phyloP scores from a whole-genome alignment of 164 flowering plant species.

The Cinnamomum micranthum region DNA sequence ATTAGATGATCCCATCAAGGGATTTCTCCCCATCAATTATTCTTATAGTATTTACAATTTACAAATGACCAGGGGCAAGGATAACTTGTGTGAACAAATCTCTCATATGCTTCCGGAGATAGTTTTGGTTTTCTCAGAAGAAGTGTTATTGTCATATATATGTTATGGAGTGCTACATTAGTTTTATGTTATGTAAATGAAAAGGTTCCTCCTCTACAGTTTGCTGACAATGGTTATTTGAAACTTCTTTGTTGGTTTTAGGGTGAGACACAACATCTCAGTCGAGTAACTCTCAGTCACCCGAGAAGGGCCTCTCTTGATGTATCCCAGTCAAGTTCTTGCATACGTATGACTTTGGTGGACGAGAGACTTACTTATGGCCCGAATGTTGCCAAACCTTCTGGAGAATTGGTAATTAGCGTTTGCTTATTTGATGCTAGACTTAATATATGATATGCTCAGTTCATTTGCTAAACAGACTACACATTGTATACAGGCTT shows the following conservation, averaged over 20 bases:
- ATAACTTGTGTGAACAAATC: not conserved
- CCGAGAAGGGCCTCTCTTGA: slow-evolving; percentile 16
- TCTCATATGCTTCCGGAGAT: too few relatives aligned
- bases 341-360: slow-evolving; percentile 53
- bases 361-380: slow-evolving; percentile 44
- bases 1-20: too few relatives aligned
- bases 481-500: not conserved
- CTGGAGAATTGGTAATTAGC: slow-evolving; percentile 50
- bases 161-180: not conserved
- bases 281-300: slow-evolving; percentile 16
- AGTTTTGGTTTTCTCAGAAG: not conserved
- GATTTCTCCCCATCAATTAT: too few relatives aligned
- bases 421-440: not conserved
- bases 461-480: not conserved
- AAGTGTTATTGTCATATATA: not conserved
- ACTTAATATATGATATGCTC: not conserved
- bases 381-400: slow-evolving; percentile 30
- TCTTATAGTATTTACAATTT: too few relatives aligned
- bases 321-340: slow-evolving; percentile 1
- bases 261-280: slow-evolving; percentile 18
- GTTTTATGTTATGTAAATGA: not conserved
- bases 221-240: not conserved
- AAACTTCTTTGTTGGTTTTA: slow-evolving; percentile 9
- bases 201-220: not conserved
- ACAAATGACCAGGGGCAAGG: not conserved